Base-by-base conservation (phyloP, 73 alveolate genomes). In the Blepharisma stoltei region DNA sequence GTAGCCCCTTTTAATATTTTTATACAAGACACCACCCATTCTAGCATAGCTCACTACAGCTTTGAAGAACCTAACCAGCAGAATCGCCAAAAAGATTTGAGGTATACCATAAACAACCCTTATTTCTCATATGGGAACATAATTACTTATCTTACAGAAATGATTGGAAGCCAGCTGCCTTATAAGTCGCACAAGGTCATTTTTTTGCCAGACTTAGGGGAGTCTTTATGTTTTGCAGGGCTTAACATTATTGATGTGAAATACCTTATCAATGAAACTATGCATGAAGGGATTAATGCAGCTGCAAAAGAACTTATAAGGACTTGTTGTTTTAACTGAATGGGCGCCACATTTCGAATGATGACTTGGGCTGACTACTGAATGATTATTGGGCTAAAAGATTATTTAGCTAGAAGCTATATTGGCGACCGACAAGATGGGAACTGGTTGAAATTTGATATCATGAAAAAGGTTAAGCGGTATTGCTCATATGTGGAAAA, bases 371-470 rank as follows among this genome's bases (percentile, higher is more conserved):
- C 70, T 52, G 91, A 84, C 47, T 80, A 68, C 77, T 84, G 91
- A 88, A 52, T 84, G 38, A 27, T 84, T 7, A 44, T 54, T 41
- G 91, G 91, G 43, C 50, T 84, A 6, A 50, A 85, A 54, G 86
- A 80, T 38, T 47, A 78, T 50, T 65, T 84, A 18, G 91, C 83
- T 6, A 52, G 73, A 25, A 5, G 45, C 0, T 60, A 60, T 60
- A 60, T 60, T 60, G 73, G 73, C 68, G 60, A 81, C 66, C 25
- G 21, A 53, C 73, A 69, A 44, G 78, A 85, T 80, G 50, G 6
- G 52, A 47, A 80, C 67, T 54, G 54, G 81, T 44, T 86, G 92
- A 18, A 21, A 80, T 14, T 76, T 85, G 49, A 76, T 71, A 11
- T 81, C 68, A 50, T 50, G 82, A 25, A 65, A 80, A 41, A 85